Evolutionary conservation across 768 basidiomycete genomes (phyloP), one percentile per base, ranked within the genome.

Genomic region (Nidularia pulvinata): DNA sequence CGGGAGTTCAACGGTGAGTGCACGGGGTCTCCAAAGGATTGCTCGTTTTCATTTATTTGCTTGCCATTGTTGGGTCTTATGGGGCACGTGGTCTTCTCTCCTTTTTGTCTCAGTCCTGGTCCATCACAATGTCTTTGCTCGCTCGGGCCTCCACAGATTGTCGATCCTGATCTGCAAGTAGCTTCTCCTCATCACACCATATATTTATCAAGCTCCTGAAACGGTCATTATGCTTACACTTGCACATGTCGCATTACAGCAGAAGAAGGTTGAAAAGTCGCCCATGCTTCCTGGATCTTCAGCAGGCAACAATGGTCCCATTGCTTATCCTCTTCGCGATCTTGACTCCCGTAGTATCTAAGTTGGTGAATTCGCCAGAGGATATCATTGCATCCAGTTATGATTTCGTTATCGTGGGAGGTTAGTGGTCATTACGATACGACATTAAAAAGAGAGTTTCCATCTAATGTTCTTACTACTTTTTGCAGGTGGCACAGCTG

Each of bases 401-500:
- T 54, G 69, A 69, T 60, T 71, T 64, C 48, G 54, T 71, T 37
- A 55, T 69, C 36, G 56, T 71, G 50, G 69, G 68, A 58, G 68
- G 68, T 65, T 37, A 36, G 65, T 30, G 25, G 25, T 2, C 34
- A 16, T 30, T 5, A 6, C 49, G 25, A 42, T 55, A 30, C 32
- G 7, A 36, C 25, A 42, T 54, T 25, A 57, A 13, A 53, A 10
- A 33, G 2, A 34, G 6, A 37, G 14, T 22, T 37, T 9, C 14
- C 25, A 25, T 16, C 46, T 6, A 32, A 33, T 33, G 2, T 22
- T 32, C 46, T 10, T 14, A 7, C 39, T 11, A 46, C 1, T 3
- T 37, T 33, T 35, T 58, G 52, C 53, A 66, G 76, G 70, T 35
- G 84, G 84, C 13, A 83, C 83, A 33, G 76, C 82, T 0, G 85